Base-by-base conservation (phyloP, 2,329 filamentous ascomycete genomes). In the Penicillium sp. region DNA sequence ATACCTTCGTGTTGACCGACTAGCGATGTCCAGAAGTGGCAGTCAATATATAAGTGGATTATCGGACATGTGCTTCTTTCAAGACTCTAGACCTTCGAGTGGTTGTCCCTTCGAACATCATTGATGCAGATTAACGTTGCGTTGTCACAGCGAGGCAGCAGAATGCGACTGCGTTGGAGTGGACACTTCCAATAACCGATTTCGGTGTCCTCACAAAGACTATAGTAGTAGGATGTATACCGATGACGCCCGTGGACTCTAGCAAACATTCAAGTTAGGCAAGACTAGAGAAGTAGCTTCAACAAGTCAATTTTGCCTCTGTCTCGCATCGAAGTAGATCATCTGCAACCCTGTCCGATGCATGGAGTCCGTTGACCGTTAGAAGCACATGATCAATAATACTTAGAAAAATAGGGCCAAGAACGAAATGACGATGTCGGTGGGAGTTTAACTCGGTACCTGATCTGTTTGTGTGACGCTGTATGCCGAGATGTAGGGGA, bases 381-480 rank as follows among this genome's bases (percentile, higher is more conserved):
- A 23, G 6, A 14, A 22, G 8, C 20, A 23, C 20, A 37, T 37
- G 18, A 14, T 24, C 35, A 24, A 37, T 4, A 23, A 16, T 11
- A 34, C 3, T 14, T 11, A 34, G 31, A 32, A 7, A 16, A 6
- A 11, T 27, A 11, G 13, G 20, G 16, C 22, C 14, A 18, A 29
- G n/a, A 11, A 24, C 2, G 6, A 3, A 32, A 23, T 26, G 24
- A 14, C 44, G 41, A 18, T 13, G 29, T 39, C 36, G 18, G 18
- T 38, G 40, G 22, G 27, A 14, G 39, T 13, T 27, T 47, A 46
- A 46, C 37, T 57, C 47, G 46, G 52, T 57, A 49, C 56, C 55
- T 57, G 55, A 54, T 51, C 32, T 46, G 43, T 52, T 52, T 46
- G 55, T 58, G 42, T 41, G 36, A 58, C 56, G 44, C 35, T 50